Conservation (phyloP, 495 filamentous ascomycete species). For the Hypomontagnella monticulosa region DNA sequence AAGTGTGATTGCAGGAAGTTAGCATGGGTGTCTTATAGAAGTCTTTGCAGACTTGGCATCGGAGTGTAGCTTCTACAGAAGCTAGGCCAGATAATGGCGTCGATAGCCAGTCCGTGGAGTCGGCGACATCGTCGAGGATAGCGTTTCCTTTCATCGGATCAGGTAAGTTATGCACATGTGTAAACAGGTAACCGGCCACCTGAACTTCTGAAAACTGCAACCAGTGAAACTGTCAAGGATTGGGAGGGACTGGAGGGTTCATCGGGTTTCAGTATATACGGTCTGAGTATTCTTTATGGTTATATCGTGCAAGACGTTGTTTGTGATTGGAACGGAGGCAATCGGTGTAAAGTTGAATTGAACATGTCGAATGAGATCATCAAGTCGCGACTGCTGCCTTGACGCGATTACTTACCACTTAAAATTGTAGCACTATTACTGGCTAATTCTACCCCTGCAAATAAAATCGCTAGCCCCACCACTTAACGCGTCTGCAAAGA, state of each 20-base stretch:
- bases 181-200: no score
- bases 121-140: slow-evolving; percentile 68
- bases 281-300: background rate
- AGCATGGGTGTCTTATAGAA: slow-evolving; percentile 94
- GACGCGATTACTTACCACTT: slow-evolving; percentile 24
- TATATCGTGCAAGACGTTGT: background rate
- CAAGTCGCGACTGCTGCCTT: slow-evolving; percentile 21
- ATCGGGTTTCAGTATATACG: background rate
- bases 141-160: slow-evolving; percentile 29
- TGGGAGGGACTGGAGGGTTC: no score
- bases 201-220: background rate
- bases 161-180: no score
- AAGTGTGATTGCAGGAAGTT: slow-evolving; percentile 93
- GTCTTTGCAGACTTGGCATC: slow-evolving; percentile 98
- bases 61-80: slow-evolving; percentile 83
- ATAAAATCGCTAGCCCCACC: slow-evolving; percentile 45
- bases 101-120: slow-evolving; percentile 93
- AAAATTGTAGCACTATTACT: slow-evolving; percentile 23
- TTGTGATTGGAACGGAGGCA: background rate
- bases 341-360: background rate
- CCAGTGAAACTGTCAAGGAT: no score
- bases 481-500: slow-evolving; percentile 47
- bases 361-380: slow-evolving; percentile 34
- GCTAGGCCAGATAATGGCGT: slow-evolving; percentile 78
- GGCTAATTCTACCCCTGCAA: slow-evolving; percentile 1